Evolutionary conservation across 257 asterid species (phyloP).

Genomic region (Catharanthus roseus): DNA sequence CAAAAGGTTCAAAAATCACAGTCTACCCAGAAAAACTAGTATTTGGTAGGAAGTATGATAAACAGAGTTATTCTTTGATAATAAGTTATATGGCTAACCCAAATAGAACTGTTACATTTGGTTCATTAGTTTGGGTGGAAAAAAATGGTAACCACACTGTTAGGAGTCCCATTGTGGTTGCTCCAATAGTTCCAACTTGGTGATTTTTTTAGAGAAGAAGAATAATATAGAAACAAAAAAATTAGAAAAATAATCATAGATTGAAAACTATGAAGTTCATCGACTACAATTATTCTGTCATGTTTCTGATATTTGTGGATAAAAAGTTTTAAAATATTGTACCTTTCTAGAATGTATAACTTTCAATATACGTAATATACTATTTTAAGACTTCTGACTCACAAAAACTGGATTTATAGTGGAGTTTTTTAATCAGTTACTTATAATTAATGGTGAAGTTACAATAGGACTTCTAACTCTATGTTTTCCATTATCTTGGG

Average conservation of each 20-base stretch:
- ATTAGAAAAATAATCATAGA: too few species aligned
- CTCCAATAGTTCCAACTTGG: too few species aligned
- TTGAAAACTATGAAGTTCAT: too few species aligned
- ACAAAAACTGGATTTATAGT: too few species aligned
- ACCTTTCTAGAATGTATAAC: too few species aligned
- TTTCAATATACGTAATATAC: too few species aligned
- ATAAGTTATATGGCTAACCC: constrained; percentile 19
- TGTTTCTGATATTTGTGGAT: too few species aligned
- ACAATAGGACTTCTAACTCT: constrained; percentile 48
- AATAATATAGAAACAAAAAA: too few species aligned
- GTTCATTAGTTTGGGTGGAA: constrained; percentile 49
- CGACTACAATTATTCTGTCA: too few species aligned
- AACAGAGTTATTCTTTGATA: constrained; percentile 25
- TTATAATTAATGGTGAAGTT: constrained; percentile 1
- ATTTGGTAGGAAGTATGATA: constrained; percentile 40
- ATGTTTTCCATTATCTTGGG: constrained; percentile 36
- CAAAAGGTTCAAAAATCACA: constrained; percentile 25
- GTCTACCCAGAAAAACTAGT: constrained; percentile 28
- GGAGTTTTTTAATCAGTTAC: neutral
- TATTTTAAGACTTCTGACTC: too few species aligned
- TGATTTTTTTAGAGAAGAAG: too few species aligned
- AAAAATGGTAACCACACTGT: constrained; percentile 34
- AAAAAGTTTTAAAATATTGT: too few species aligned
- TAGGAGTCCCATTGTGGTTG: constrained; percentile 43
- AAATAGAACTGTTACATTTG: constrained; percentile 23